phyloP scores from a whole-genome alignment of 345 rosid genomes.

The Eutrema yunnanense region DNA sequence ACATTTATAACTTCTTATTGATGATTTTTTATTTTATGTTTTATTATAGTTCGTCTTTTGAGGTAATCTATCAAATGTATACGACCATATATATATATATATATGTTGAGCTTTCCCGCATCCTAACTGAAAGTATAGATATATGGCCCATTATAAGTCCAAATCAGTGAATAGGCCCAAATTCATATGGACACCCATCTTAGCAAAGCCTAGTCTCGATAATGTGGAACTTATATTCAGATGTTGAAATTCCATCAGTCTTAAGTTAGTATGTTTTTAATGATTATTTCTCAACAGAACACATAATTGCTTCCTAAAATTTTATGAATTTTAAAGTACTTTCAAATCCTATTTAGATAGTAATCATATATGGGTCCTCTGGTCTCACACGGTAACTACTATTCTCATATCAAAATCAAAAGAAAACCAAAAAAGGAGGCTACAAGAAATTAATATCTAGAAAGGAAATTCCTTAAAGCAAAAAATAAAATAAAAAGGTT shows the following conservation, averaged over 20 bases:
- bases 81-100: too few relatives aligned
- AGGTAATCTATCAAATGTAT: too few relatives aligned
- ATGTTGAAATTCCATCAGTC: too few relatives aligned
- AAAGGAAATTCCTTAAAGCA: background rate
- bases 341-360: background rate
- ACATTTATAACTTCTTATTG: background rate
- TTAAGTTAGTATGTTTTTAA: background rate
- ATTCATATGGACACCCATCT: background rate
- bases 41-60: background rate
- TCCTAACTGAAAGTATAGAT: too few relatives aligned
- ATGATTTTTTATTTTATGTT: background rate
- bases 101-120: too few relatives aligned
- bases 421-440: background rate
- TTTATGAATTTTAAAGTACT: background rate
- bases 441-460: background rate
- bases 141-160: background rate
- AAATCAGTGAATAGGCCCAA: background rate
- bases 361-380: constrained; percentile 4
- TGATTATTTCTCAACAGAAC: background rate
- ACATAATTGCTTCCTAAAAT: background rate
- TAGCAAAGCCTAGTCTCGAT: background rate
- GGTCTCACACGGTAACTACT: constrained; percentile 26
- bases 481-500: background rate
- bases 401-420: constrained; percentile 15
- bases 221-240: background rate